Conservation (phyloP, 352 stramenopile species). For the Albugo candida region DNA sequence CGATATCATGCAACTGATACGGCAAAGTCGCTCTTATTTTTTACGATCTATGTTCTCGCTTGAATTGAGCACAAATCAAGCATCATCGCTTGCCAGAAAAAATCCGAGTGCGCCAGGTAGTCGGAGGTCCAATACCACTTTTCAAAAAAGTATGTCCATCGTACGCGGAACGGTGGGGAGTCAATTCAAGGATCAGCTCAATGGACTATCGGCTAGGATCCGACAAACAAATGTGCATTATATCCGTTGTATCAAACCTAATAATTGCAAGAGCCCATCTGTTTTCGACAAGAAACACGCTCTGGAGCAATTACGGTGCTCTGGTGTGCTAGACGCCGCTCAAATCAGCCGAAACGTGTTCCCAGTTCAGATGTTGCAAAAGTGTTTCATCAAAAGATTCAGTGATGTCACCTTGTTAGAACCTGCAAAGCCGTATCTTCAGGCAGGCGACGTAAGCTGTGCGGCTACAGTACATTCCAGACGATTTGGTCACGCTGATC, state of each 20-base stretch:
- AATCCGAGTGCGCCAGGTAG: conserved; percentile 2
- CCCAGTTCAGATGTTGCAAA: conserved; percentile 88
- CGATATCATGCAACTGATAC: conserved; percentile 80
- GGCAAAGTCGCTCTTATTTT: conserved; percentile 38
- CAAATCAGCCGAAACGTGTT: conserved; percentile 94
- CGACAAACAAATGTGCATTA: conserved; percentile 93
- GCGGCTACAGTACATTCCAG: conserved; percentile 21
- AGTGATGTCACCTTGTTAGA: conserved; percentile 40
- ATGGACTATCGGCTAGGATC: conserved; percentile 86
- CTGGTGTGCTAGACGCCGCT: conserved; percentile 97
- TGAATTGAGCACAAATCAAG: conserved; percentile 14
- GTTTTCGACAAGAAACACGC: conserved; percentile 83
- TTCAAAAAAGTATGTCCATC: conserved; percentile 51
- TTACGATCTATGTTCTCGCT: conserved; percentile 34
- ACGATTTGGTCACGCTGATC: conserved; percentile 20
- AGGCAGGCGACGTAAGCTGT: not conserved
- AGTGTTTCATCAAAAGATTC: conserved; percentile 70
- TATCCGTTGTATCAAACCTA: conserved; percentile 98
- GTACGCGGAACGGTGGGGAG: conserved; percentile 28
- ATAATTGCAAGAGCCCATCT: conserved; percentile 83
- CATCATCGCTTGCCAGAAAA: not conserved
- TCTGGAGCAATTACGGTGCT: conserved; percentile 91
- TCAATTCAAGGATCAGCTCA: conserved; percentile 82
- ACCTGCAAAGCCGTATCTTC: not conserved
- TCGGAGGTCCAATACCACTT: conserved; percentile 9